phyloP scores from a whole-genome alignment of 2,329 filamentous ascomycete species.

The Colletotrichum brevisporum region DNA sequence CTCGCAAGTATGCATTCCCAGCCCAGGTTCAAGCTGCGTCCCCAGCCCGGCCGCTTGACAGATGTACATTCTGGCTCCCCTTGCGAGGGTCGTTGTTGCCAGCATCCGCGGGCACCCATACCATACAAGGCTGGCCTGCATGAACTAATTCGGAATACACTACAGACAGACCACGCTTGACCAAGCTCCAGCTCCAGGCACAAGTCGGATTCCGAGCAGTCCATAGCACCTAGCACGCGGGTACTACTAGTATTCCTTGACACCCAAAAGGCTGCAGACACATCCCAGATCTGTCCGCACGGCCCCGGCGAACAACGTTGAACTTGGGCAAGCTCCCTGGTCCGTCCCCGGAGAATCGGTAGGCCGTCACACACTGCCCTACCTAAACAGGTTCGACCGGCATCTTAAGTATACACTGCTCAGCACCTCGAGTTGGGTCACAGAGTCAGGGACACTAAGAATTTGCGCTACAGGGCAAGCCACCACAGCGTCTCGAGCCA shows the following conservation, averaged over 20 bases:
- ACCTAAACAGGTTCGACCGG: constrained; percentile 30
- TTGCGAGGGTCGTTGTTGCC: constrained; percentile 17
- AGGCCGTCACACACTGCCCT: constrained; percentile 32
- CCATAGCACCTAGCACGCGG: constrained; percentile 2
- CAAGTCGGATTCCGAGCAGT: constrained; percentile 29
- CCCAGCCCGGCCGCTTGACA: constrained; percentile 24
- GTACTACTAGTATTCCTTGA: background rate
- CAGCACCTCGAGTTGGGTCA: constrained; percentile 23
- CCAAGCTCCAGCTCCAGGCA: background rate
- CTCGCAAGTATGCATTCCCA: constrained; percentile 30
- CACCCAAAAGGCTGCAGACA: constrained; percentile 31
- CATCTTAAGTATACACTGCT: background rate
- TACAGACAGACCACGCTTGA: constrained; percentile 18
- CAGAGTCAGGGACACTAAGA: constrained; percentile 13
- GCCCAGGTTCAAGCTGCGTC: constrained; percentile 33
- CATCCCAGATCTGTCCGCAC: constrained; percentile 37
- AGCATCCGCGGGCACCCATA: constrained; percentile 23
- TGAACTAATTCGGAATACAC: constrained; percentile 40
- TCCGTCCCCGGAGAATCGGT: constrained; percentile 39
- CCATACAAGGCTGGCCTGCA: constrained; percentile 39
- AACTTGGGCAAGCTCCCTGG: constrained; percentile 36
- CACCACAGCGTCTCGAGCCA: constrained; percentile 21
- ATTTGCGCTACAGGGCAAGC: constrained; percentile 15
- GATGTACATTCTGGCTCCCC: constrained; percentile 31
- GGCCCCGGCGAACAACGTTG: constrained; percentile 39